Evolutionary conservation across 2,329 filamentous ascomycete species (phyloP), one percentile per base, ranked within the genome.

Genomic region (Seiridium unicorne): DNA sequence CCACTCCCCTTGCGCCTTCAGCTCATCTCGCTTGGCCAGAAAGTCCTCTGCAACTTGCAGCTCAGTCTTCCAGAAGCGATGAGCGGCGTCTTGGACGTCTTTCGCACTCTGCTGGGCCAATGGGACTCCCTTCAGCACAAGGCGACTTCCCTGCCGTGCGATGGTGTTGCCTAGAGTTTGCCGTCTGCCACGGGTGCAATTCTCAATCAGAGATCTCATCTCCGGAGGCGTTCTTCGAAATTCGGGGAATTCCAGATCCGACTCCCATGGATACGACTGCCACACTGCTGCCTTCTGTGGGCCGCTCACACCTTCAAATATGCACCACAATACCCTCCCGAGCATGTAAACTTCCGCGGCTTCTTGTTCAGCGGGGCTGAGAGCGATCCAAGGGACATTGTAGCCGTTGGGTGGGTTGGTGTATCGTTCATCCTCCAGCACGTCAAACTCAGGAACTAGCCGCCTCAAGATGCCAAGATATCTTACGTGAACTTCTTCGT

Each of bases 311-410:
- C 83, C 84, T 68, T 88, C 85, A 60, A 87, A 87, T 13, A 87
- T 79, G 67, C 85, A 87, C 84, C 84, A 88, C 51, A 88, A 73
- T 34, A 86, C 76, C 44, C 84, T 78, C 5, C 84, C 85, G 13
- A 88, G 79, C 84, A 87, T 86, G 71, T 86, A 88, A 1, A 86
- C 84, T 68, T 85, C 81, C 26, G 84, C 84, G 0, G 80, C 76
- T 65, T 87, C 85, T 63, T 84, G 81, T 64, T 87, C 84, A 3
- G 61, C 62, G 1, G 71, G 69, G 11, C 74, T 79, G n/a, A 87
- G 75, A 57, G 79, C 81, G 4, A 80, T 74, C 84, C 84, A 88
- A 3, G 84, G 73, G 6, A 84, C 73, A 64, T 86, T 86, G 73
- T 84, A 86, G 42, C 83, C 82, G 42, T 71, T 61, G 3, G 72